Conservation (phyloP, 2,329 filamentous ascomycete species). For the Elsinoe perseae region DNA sequence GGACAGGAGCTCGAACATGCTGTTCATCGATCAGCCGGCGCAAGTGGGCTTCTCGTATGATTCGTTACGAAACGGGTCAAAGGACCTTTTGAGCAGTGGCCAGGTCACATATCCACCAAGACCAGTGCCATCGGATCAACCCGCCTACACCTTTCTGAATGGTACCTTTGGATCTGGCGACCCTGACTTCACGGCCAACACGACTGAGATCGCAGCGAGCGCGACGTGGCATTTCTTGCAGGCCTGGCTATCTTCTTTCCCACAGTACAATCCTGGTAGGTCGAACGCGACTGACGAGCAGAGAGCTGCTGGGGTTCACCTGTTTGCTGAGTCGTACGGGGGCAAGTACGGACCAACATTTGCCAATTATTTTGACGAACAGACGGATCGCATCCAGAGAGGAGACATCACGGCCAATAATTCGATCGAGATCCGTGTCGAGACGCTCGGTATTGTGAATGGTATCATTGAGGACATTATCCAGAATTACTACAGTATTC, state of each 20-base stretch:
- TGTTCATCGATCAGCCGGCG: slow-evolving; percentile 58
- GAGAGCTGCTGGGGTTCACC: slow-evolving; percentile 42
- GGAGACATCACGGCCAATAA: slow-evolving; percentile 43
- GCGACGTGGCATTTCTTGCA: slow-evolving; percentile 61
- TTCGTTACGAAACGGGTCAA: slow-evolving; percentile 52
- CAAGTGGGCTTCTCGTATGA: slow-evolving; percentile 66
- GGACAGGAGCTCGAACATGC: slow-evolving; percentile 53
- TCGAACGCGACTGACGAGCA: slow-evolving; percentile 34
- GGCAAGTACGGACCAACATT: slow-evolving; percentile 24
- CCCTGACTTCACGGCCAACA: slow-evolving; percentile 27
- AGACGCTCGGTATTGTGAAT: slow-evolving; percentile 62
- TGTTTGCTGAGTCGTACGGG: slow-evolving; percentile 62
- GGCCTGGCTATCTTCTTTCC: slow-evolving; percentile 43
- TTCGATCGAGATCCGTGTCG: slow-evolving; percentile 53
- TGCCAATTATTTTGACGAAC: slow-evolving; percentile 21
- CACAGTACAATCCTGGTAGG: slow-evolving; percentile 36
- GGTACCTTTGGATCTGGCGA: slow-evolving; percentile 58
- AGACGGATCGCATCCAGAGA: slow-evolving; percentile 16
- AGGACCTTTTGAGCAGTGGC: slow-evolving; percentile 39
- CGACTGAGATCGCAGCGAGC: slow-evolving; percentile 30
- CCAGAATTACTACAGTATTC: slow-evolving; percentile 51
- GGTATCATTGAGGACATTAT: slow-evolving; percentile 59
- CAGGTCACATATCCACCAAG: slow-evolving; percentile 35
- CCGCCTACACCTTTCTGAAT: slow-evolving; percentile 44
- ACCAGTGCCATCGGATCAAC: slow-evolving; percentile 31